Conservation (phyloP, 768 basidiomycete species). For the Sporobolomyces phaffii region DNA sequence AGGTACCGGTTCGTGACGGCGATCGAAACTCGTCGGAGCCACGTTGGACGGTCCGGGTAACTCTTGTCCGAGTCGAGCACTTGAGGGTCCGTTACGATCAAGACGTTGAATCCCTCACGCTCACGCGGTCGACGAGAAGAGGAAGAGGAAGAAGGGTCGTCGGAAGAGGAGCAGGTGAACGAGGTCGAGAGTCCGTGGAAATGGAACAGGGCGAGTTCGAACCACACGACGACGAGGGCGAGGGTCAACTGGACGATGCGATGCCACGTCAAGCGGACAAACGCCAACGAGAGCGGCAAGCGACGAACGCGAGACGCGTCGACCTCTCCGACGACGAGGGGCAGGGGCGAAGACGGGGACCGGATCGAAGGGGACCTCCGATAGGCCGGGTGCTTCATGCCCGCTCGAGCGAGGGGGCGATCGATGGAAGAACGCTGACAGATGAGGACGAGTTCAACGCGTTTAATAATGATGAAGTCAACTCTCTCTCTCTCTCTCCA, state of each 20-base stretch:
- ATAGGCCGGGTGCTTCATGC: too few species aligned
- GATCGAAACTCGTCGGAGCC: slow-evolving; percentile 57
- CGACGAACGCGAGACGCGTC: too few species aligned
- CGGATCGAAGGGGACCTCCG: slow-evolving; percentile 5
- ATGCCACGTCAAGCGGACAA: too few species aligned
- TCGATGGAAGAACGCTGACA: background rate
- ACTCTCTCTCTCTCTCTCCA: background rate
- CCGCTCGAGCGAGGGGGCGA: background rate
- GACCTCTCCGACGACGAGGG: background rate
- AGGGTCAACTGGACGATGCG: slow-evolving; percentile 53
- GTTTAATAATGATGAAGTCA: too few species aligned
- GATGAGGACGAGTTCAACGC: background rate
- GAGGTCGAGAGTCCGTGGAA: slow-evolving; percentile 44
- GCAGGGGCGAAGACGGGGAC: background rate
- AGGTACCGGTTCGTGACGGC: slow-evolving; percentile 72
- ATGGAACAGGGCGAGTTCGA: slow-evolving; percentile 60
- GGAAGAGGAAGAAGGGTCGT: slow-evolving; percentile 19
- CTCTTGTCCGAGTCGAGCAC: slow-evolving; percentile 64
- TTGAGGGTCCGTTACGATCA: slow-evolving; percentile 85
- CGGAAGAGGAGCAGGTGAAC: slow-evolving; percentile 14
- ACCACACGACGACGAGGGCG: slow-evolving; percentile 60
- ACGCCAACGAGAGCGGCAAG: too few species aligned
- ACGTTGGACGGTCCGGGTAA: slow-evolving; percentile 60
- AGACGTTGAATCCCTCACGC: slow-evolving; percentile 53
- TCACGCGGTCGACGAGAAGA: background rate